Evolutionary conservation across 2,329 filamentous ascomycete genomes (phyloP), one percentile per base, ranked within the genome.

Genomic region (Arthrobotrys pseudoclavata): DNA sequence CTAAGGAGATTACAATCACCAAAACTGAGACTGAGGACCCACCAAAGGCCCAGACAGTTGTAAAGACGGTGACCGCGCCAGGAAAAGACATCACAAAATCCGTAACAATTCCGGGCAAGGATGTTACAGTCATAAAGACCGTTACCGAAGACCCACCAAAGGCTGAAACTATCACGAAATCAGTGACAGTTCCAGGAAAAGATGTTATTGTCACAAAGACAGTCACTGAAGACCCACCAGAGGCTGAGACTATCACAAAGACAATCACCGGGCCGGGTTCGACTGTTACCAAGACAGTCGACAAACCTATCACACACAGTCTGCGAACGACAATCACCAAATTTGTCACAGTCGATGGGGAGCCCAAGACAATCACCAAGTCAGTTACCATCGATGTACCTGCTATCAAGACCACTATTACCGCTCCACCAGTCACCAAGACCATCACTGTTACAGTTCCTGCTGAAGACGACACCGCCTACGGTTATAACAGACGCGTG

Each of bases 371-470:
- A 18, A 52, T 52, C 22, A 52, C 48, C 9, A 47, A 47, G 42
- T n/a, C 13, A n/a, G 40, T 45, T 18, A 18, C 4, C 3, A 24
- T 53, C 50, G 24, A 31, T 10, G 52, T 22, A 1, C 26, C 52
- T 4, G n/a, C 52, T 40, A 22, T 37, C 29, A 57, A 57, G 31
- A 13, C 29, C n/a, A 57, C 55, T 9, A 10, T 60, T 26, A 60
- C 55, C 12, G 20, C 34, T 26, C 9, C 31, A 24, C 53, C 53
- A 40, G 34, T 57, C 12, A 57, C 31, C 18, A 57, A 57, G 18
- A 57, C 50, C 24, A 50, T 13, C 5, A 50, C 47, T 24, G 55
- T 60, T 13, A 60, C 55, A 24, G 52, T 40, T n/a, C 13, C 37
- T n/a, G 52, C n/a, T n/a, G 12, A 42, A 5, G 34, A 15, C 12